Conservation (phyloP, 2,329 filamentous ascomycete species). For the Verticillium isaacii region DNA sequence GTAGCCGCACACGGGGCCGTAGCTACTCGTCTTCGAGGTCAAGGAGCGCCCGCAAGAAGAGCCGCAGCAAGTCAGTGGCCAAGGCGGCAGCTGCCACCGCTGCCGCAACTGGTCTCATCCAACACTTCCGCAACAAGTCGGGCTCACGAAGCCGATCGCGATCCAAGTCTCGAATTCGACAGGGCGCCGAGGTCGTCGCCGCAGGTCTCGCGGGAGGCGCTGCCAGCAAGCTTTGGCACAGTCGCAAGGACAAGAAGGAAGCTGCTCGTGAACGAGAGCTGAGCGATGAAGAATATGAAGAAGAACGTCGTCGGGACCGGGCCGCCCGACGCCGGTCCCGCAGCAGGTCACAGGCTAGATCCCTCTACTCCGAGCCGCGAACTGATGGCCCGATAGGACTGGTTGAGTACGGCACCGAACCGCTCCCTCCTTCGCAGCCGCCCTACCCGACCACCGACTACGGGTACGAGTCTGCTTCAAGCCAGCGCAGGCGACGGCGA, state of each 20-base stretch:
- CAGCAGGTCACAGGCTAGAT: slow-evolving; percentile 48
- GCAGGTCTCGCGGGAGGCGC: slow-evolving; percentile 56
- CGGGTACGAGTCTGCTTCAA: slow-evolving; percentile 44
- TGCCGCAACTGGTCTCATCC: slow-evolving; percentile 52
- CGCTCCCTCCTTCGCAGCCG: slow-evolving; percentile 40
- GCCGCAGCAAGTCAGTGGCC: slow-evolving; percentile 44
- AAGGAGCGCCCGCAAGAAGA: slow-evolving; percentile 28
- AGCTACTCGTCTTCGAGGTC: slow-evolving; percentile 36
- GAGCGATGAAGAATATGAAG: slow-evolving; percentile 25
- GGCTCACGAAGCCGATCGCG: slow-evolving; percentile 24
- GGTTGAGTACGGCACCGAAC: slow-evolving; percentile 61
- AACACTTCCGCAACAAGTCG: slow-evolving; percentile 47
- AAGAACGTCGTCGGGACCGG: slow-evolving; percentile 11
- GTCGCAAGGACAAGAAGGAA: slow-evolving; percentile 56
- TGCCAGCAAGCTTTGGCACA: slow-evolving; percentile 58
- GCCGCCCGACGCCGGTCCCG: slow-evolving; percentile 23
- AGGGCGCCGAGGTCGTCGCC: slow-evolving; percentile 56
- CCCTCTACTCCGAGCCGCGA: slow-evolving; percentile 43
- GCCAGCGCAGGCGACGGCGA: slow-evolving; percentile 34
- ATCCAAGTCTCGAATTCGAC: slow-evolving; percentile 42
- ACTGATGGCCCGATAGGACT: slow-evolving; percentile 65
- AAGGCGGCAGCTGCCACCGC: slow-evolving; percentile 55
- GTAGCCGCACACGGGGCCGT: slow-evolving; percentile 39
- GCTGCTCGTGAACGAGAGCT: slow-evolving; percentile 28
- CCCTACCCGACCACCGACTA: slow-evolving; percentile 25